A percentile compares a stretch with the other conserved stretches of the same genome.
Conservation (phyloP, 169 alveolate species). For the Plasmodium inui region DNA sequence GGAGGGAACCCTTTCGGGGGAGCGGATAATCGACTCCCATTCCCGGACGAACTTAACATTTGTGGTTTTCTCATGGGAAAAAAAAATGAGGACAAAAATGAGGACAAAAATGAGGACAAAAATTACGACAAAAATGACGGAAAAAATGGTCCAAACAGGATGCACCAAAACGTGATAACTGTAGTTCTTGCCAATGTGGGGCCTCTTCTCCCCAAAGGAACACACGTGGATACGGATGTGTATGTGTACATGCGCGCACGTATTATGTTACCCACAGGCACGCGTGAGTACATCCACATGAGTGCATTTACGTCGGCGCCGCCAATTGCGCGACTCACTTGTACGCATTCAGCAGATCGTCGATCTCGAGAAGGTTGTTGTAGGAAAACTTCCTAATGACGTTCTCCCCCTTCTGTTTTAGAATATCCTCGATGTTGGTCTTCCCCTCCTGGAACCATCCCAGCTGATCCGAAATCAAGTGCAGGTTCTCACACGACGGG, state of each 20-base stretch:
- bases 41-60: background rate
- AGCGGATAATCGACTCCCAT: background rate
- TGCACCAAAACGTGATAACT: background rate
- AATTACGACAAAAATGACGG: background rate
- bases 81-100: slow-evolving; percentile 2
- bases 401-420: slow-evolving; percentile 76
- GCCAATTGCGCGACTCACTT: slow-evolving; percentile 27
- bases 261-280: background rate
- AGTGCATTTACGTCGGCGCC: background rate
- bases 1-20: background rate
- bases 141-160: background rate
- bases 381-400: slow-evolving; percentile 74
- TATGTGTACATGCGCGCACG: background rate
- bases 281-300: background rate
- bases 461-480: slow-evolving; percentile 82
- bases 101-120: slow-evolving; percentile 6
- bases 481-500: slow-evolving; percentile 81
- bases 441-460: slow-evolving; percentile 86
- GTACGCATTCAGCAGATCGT: slow-evolving; percentile 58
- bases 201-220: background rate
- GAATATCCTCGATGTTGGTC: slow-evolving; percentile 81
- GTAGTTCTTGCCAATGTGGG: background rate
- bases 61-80: background rate
- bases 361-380: slow-evolving; percentile 51
- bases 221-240: background rate